Percentiles rank a stretch among this genome's conserved stretches.
phyloP scores from a whole-genome alignment of 257 asterid genomes.

The Salvia splendens region DNA sequence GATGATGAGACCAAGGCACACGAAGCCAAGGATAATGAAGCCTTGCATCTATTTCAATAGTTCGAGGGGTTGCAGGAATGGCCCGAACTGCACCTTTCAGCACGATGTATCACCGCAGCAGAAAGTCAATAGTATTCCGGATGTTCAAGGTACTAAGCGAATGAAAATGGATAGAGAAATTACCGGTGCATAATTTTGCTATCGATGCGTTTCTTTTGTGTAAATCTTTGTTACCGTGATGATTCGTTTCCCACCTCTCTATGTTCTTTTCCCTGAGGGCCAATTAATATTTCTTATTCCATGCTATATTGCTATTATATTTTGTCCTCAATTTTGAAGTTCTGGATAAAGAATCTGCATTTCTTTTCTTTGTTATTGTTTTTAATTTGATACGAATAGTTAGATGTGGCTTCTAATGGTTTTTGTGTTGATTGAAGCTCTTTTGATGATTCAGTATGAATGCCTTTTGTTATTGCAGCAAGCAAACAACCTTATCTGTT shows the following conservation, averaged over 20 bases:
- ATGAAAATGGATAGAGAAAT: conserved; percentile 62
- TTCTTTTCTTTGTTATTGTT: neutral
- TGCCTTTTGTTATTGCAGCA: neutral
- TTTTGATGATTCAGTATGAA: neutral
- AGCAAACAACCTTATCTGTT: no score
- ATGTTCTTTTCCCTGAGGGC: conserved; percentile 10
- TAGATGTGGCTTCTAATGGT: no score
- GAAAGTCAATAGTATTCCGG: conserved; percentile 37
- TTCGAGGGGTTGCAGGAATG: conserved; percentile 60
- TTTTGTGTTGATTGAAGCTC: neutral
- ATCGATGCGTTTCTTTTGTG: no score
- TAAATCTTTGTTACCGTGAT: conserved; percentile 30
- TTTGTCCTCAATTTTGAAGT: conserved; percentile 37
- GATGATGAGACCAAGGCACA: conserved; percentile 39
- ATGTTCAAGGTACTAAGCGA: conserved; percentile 56
- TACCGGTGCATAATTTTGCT: conserved; percentile 43
- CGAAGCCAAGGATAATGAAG: conserved; percentile 45
- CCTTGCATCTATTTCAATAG: conserved; percentile 59
- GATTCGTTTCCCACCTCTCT: neutral
- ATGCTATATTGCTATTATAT: no score
- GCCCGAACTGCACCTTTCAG: conserved; percentile 49
- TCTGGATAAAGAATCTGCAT: conserved; percentile 25
- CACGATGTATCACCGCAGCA: conserved; percentile 43
- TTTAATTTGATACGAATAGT: no score
- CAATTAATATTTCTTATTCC: conserved; percentile 22